Evolutionary conservation across 2,329 filamentous ascomycete genomes (phyloP).

Genomic region (Passalora sequoiae): DNA sequence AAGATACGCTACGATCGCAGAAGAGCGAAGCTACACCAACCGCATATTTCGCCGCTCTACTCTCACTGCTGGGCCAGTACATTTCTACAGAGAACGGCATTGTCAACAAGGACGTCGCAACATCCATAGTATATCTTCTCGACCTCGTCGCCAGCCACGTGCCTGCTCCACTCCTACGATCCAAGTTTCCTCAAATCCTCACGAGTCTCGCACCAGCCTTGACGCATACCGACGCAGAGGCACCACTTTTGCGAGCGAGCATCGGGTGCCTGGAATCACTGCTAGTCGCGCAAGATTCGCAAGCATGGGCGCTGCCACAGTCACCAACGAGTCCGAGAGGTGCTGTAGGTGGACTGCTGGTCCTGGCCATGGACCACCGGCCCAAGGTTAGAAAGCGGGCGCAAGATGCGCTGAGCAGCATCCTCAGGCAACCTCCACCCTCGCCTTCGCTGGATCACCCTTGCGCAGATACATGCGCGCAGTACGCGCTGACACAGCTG

Average conservation of each 20-base stretch:
- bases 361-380: constrained; percentile 75
- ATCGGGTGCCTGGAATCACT: constrained; percentile 94
- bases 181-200: constrained; percentile 93
- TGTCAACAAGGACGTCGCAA: constrained; percentile 74
- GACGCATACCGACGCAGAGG: constrained; percentile 73
- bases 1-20: constrained; percentile 86
- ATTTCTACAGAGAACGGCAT: constrained; percentile 57
- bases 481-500: constrained; percentile 77
- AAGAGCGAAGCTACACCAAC: constrained; percentile 78
- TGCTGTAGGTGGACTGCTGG: constrained; percentile 79
- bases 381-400: constrained; percentile 93
- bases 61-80: constrained; percentile 78
- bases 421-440: constrained; percentile 79
- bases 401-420: constrained; percentile 77
- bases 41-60: constrained; percentile 90
- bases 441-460: constrained; percentile 92
- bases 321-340: constrained; percentile 78
- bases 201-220: constrained; percentile 79
- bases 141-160: constrained; percentile 83
- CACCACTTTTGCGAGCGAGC: constrained; percentile 76
- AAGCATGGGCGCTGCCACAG: constrained; percentile 81
- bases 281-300: constrained; percentile 77
- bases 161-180: constrained; percentile 78
- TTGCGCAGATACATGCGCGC: constrained; percentile 91
- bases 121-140: constrained; percentile 89